Conservation (phyloP, 2,329 filamentous ascomycete species). For the Botryotinia calthae region DNA sequence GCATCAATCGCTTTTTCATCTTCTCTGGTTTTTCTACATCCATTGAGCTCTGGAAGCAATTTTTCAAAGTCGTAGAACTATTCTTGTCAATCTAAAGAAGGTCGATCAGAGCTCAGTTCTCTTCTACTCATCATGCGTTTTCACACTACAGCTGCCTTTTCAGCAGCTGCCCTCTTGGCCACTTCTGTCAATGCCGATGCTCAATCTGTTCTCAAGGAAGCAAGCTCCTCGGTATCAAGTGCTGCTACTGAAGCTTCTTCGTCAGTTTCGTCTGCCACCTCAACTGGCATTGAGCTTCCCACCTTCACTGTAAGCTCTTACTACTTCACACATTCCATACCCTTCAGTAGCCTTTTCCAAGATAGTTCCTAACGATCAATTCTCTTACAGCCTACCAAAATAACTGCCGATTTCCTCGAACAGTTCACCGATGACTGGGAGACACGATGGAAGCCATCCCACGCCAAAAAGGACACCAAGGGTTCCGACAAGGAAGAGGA, state of each 20-base stretch:
- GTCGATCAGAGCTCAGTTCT: conserved; percentile 29
- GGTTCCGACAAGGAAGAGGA: conserved; percentile 67
- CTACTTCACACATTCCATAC: conserved; percentile 28
- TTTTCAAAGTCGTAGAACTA: conserved; percentile 24
- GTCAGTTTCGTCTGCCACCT: conserved; percentile 45
- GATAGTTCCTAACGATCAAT: conserved; percentile 19
- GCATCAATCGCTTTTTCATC: conserved; percentile 8
- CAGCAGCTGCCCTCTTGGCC: conserved; percentile 71
- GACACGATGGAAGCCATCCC: conserved; percentile 85
- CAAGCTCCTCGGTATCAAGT: conserved; percentile 41
- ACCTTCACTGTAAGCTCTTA: conserved; percentile 75
- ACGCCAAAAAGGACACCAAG: conserved; percentile 86
- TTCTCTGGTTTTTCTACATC: conserved; percentile 24
- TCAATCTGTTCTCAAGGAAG: conserved; percentile 53
- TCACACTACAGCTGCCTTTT: conserved; percentile 71
- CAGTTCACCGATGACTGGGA: conserved; percentile 99
- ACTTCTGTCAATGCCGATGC: conserved; percentile 66
- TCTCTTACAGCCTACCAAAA: conserved; percentile 66
- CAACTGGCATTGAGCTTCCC: conserved; percentile 64
- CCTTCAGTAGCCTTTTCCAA: no score
- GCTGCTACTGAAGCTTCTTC: conserved; percentile 41
- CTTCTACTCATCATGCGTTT: conserved; percentile 65
- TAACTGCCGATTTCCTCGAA: conserved; percentile 95
- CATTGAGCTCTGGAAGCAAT: conserved; percentile 36
- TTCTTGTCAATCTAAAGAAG: conserved; percentile 24